Evolutionary conservation across 2,329 filamentous ascomycete species (phyloP).

Genomic region (Didymellaceae sp.): DNA sequence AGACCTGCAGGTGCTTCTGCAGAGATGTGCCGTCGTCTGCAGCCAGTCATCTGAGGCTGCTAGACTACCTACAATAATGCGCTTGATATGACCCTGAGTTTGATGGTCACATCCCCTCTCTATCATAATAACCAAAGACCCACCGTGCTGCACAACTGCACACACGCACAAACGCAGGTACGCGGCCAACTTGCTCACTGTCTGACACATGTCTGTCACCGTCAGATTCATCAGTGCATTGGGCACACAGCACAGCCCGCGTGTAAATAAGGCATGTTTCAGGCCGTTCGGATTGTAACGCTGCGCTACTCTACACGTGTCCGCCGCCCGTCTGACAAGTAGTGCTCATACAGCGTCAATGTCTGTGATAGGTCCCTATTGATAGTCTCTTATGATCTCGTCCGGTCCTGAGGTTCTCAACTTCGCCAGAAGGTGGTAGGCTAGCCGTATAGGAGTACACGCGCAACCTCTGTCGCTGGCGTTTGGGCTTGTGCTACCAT

Average conservation of each 20-base stretch:
- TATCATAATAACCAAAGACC: too few relatives aligned
- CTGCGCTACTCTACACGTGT: slow-evolving; percentile 13
- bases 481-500: not conserved
- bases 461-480: not conserved
- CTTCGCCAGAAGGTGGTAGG: too few relatives aligned
- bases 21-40: not conserved
- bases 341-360: not conserved
- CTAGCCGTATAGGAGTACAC: too few relatives aligned
- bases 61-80: not conserved
- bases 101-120: too few relatives aligned
- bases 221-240: slow-evolving; percentile 8
- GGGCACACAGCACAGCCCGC: slow-evolving; percentile 6
- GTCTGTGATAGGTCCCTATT: not conserved
- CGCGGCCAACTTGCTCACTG: slow-evolving; percentile 19
- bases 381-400: not conserved
- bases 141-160: not conserved
- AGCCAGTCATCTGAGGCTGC: not conserved
- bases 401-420: not conserved
- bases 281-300: slow-evolving; percentile 3
- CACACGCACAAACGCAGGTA: slow-evolving; percentile 25
- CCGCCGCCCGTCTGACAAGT: slow-evolving; percentile 3
- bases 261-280: slow-evolving; percentile 17
- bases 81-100: not conserved
- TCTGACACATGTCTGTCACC: slow-evolving; percentile 16
- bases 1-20: slow-evolving; percentile 2